A percentile compares a stretch with the other conserved stretches of the same genome.
Evolutionary conservation across 495 filamentous ascomycete species (phyloP).

Genomic region (Podospora australis): DNA sequence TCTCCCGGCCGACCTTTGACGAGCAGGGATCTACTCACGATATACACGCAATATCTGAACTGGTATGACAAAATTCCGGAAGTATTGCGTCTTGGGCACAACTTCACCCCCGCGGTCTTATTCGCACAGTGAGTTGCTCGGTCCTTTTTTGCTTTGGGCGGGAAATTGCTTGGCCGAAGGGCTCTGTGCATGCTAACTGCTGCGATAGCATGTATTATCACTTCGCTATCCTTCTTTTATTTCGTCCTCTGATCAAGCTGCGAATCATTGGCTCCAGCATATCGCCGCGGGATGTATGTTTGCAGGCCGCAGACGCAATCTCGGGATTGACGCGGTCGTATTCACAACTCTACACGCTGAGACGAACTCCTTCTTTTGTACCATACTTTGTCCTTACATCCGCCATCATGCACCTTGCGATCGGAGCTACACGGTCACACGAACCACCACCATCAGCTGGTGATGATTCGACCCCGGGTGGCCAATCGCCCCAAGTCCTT

Average conservation of each 20-base stretch:
- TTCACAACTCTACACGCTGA: conserved; percentile 52
- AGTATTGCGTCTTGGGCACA: conserved; percentile 49
- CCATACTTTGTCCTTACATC: conserved; percentile 55
- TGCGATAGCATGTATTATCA: conserved; percentile 57
- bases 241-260: conserved; percentile 59
- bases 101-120: conserved; percentile 54
- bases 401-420: conserved; percentile 52
- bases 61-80: conserved; percentile 59
- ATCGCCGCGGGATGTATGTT: conserved; percentile 57
- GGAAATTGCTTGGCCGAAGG: conserved; percentile 8
- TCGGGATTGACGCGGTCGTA: conserved; percentile 51
- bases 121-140: conserved; percentile 54
- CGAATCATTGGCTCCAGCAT: conserved; percentile 50
- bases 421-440: conserved; percentile 29
- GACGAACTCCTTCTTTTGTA: conserved; percentile 50
- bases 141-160: neutral
- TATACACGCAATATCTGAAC: conserved; percentile 53
- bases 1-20: conserved; percentile 54
- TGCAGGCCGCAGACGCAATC: conserved; percentile 55
- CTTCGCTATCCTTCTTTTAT: conserved; percentile 55
- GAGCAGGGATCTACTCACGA: conserved; percentile 46
- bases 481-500: conserved; percentile 18
- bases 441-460: neutral
- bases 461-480: conserved; percentile 7
- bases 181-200: neutral